Evolutionary conservation across 331 rosid species (phyloP), one percentile per base, ranked within the genome.

Genomic region (Pyrus hybrid): DNA sequence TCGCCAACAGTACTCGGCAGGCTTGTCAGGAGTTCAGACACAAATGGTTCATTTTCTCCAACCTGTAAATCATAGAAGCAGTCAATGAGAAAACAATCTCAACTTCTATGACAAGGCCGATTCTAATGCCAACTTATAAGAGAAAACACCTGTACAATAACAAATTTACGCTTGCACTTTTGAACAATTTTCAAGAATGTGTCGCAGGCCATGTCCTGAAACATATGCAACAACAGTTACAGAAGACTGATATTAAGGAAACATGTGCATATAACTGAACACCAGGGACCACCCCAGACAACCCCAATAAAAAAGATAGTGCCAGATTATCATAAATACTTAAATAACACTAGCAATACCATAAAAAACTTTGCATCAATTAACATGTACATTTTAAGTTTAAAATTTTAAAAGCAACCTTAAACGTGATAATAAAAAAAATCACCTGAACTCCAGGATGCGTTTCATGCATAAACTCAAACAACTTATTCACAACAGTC

Each of bases 401-500:
- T 21, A 12, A 41, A 61, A 61, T 16, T 32, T 33, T 29, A 26
- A 26, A 61, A 26, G 8, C 61, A 61, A 20, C 29, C 5, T 26
- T 25, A 32, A 26, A 62, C 30, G 11, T 45, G 28, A 73, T 26
- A 5, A 47, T 30, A 13, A 56, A 9, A 9, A 47, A 82, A 81
- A 17, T 68, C 68, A 95, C 99, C 98, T 95, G 99, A 82, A 92
- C 99, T 77, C 99, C 99, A 28, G 99, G 99, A 85, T 95, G 99
- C 13, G 96, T 95, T 86, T 95, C 97, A 23, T 95, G 98, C 99
- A 92, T 95, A 77, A 95, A 95, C 82, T 95, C 99, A 64, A 95
- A 95, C 91, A 95, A 84, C 86, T 95, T 95, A 77, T 91, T 92
- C 75, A 95, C 97, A 30, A 95, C 97, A 35, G 98, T 95, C 84